These are phyloP conservation scores for Arctium lappa DNA, from an alignment of 129 eudicot species.

Conservation along the genomic window DNA sequence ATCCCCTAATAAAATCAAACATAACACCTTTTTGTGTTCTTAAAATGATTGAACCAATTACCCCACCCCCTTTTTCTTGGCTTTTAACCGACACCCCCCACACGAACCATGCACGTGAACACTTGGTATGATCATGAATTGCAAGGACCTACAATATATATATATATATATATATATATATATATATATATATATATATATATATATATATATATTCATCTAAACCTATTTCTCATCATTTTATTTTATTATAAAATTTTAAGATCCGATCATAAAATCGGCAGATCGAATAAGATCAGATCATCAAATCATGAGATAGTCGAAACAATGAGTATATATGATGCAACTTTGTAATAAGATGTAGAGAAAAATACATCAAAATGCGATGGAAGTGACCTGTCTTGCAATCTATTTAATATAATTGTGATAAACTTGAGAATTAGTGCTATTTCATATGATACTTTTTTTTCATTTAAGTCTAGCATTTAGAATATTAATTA, in stretches of 20 bases:
- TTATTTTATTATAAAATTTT: background rate
- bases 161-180: too few relatives aligned
- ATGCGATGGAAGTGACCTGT: background rate
- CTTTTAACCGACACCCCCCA: background rate
- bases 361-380: background rate
- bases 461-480: too few relatives aligned
- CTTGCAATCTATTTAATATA: background rate
- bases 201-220: background rate
- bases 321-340: background rate
- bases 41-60: background rate
- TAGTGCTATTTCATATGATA: too few relatives aligned
- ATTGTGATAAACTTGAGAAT: too few relatives aligned
- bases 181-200: background rate
- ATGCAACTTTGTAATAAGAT: background rate
- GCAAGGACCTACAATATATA: background rate
- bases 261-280: background rate
- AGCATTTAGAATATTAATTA: too few relatives aligned
- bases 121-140: background rate
- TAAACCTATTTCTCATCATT: background rate
- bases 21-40: background rate
- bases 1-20: background rate
- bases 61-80: background rate
- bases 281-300: background rate
- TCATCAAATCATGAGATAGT: background rate
- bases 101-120: background rate